Evolutionary conservation across 2,329 filamentous ascomycete species (phyloP), one percentile per base, ranked within the genome.

Genomic region (Fragosphaeria purpurea): DNA sequence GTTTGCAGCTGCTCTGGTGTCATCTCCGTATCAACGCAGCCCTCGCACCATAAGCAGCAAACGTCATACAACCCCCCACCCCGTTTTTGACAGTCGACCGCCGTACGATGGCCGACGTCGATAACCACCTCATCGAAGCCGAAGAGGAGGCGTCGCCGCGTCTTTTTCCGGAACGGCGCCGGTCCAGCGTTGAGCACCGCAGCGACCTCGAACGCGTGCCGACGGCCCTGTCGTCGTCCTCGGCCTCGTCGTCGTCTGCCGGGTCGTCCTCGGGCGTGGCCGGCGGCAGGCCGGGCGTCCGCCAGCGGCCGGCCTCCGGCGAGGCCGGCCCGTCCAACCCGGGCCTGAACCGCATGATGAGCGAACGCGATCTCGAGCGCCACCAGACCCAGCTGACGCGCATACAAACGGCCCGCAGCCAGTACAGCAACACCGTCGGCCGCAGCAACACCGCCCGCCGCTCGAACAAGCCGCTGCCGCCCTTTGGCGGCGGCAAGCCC

Each of bases 341-440:
- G 67, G 66, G 62, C 52, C 75, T 86, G 67, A 80, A 76, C 60
- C 74, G 82, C 48, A 63, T 80, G n/a, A 73, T 80, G 5, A 87
- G 83, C 4, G 74, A 81, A 55, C 69, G 71, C 58, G 84, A 88
- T 60, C 73, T 88, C 40, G 84, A 87, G 62, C 73, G 82, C 51
- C 77, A 86, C 57, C 77, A 79, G 13, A 87, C 84, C 7, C 82
- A 78, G 49, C 70, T 90, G 53, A 80, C 77, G 62, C 78, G 86
- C 39, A 88, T 90, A 55, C 76, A 83, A 44, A 88, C 86, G 4
- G 76, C 80, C 38, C 70, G 78, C 46, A 84, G 80, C 56, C 85
- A 89, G 64, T 85, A 89, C 63, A 79, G 73, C 55, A 75, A 69
- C 49, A 90, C 86, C 3, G 85, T 90, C n/a, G 86, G 86, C 54